Evolutionary conservation across 306 rosid genomes (phyloP).

Genomic region (Hippophae rhamnoides): DNA sequence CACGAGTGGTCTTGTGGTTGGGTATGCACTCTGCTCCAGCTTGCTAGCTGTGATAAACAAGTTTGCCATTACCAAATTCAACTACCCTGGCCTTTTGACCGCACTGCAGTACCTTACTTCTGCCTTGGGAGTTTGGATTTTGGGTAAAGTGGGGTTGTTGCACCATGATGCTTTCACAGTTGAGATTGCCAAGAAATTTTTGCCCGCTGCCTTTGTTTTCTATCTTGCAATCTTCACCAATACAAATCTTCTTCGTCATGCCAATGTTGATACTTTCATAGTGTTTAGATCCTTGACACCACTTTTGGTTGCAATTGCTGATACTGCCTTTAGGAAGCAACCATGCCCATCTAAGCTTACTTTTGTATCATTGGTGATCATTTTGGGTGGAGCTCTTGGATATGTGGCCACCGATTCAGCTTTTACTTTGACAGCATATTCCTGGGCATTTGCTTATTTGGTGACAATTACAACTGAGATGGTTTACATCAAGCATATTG

Average conservation of each 20-base stretch:
- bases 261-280: conserved; percentile 87
- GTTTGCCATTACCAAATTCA: conserved; percentile 81
- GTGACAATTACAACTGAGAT: conserved; percentile 85
- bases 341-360: conserved; percentile 73
- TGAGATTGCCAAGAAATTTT: conserved; percentile 69
- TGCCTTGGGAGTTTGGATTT: conserved; percentile 61
- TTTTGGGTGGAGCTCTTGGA: conserved; percentile 82
- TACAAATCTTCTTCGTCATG: conserved; percentile 92
- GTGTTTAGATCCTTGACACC: conserved; percentile 90
- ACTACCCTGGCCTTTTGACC: conserved; percentile 83
- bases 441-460: conserved; percentile 92
- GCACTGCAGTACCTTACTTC: conserved; percentile 86
- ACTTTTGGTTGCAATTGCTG: conserved; percentile 87
- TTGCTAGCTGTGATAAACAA: conserved; percentile 90
- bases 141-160: conserved; percentile 68
- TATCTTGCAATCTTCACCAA: conserved; percentile 91
- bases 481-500: conserved; percentile 97
- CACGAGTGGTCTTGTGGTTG: conserved; percentile 64
- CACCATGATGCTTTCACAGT: conserved; percentile 68
- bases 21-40: conserved; percentile 88
- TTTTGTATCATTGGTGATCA: conserved; percentile 54
- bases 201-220: conserved; percentile 88
- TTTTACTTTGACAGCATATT: conserved; percentile 71
- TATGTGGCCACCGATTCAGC: conserved; percentile 85
- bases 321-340: conserved; percentile 62